Base-by-base conservation (phyloP, 164 flowering plant species). In the Warburgia ugandensis region DNA sequence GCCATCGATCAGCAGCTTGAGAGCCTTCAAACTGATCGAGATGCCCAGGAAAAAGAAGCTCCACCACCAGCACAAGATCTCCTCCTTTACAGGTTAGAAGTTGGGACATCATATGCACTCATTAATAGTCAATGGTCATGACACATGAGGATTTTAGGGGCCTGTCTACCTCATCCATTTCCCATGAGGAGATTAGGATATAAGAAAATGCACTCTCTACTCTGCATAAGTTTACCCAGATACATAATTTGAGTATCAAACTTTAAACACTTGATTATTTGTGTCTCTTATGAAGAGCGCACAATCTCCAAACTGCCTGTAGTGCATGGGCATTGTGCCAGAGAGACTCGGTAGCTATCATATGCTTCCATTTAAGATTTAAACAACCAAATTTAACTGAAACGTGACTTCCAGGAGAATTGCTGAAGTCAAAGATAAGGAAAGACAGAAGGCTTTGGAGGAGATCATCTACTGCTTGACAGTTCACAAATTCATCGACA, bases 1-100 rank as follows among this genome's bases (percentile, higher is more conserved):
- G 78, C 96, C 31, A 67, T 85, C 60, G 98, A 91, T 56, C 96
- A 91, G 69, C 94, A 91, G 71, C 87, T 91, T 38, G 90, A 83
- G 76, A 74, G 64, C 54, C 84, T 91, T 56, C 81, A 75, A 51
- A 66, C 54, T 38, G 87, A 81, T 33, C 82, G 73, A 48, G 86
- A 81, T 66, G 64, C 72, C 20, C 68, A 73, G 52, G 65, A 29
- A 38, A 66, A 75, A 65, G 76, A 77, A 60, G 30, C 67, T 52
- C 44, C 78, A 47, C 27, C 68, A 29, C 49, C 77, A 46, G 57
- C 78, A 44, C 73, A 72, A 59, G 84, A 86, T 67, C 72, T 66
- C 47, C 68, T 65, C 52, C 82, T 85, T 12, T 77, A 82, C 56
- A 78, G 69, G 96, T 87, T 51, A 52, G 45, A n/a, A n/a, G n/a